A percentile compares a stretch with the other conserved stretches of the same genome.
These are phyloP conservation scores for Ceratobasidium sp. DNA, from an alignment of 1,284 basidiomycete species.

Conservation along the genomic window DNA sequence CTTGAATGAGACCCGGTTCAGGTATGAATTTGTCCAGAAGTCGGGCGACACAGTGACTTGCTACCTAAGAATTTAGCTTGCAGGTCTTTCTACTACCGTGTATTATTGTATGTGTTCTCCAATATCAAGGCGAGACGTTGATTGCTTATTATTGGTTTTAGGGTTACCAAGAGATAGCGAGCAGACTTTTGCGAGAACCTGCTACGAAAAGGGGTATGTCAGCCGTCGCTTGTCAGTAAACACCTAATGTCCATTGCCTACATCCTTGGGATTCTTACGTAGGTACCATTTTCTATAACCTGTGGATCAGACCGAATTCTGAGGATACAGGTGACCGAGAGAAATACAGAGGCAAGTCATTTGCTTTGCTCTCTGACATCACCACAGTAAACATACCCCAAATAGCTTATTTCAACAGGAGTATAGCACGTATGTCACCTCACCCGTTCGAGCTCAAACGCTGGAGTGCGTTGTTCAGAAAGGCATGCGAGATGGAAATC, in stretches of 20 bases:
- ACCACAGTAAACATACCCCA: neutral
- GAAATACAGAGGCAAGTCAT: neutral
- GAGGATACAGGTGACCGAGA: neutral
- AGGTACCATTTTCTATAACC: neutral
- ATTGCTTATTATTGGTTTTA: neutral
- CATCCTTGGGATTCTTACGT: too few species aligned
- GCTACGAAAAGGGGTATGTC: neutral
- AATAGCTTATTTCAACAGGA: neutral
- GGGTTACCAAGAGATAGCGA: slow-evolving; percentile 1
- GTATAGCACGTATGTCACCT: neutral
- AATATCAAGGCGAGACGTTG: neutral
- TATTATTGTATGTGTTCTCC: neutral
- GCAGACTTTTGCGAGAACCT: neutral
- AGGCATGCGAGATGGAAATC: slow-evolving; percentile 6
- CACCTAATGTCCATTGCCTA: neutral
- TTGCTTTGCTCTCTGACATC: neutral
- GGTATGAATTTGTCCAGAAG: neutral
- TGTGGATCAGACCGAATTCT: neutral
- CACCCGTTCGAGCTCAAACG: slow-evolving; percentile 6
- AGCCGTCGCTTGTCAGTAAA: neutral
- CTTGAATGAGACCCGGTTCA: neutral
- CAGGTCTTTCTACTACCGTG: neutral
- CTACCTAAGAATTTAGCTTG: neutral
- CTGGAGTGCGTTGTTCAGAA: slow-evolving; percentile 2
- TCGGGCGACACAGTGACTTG: neutral